phyloP scores from a whole-genome alignment of 2,329 filamentous ascomycete species.

The Tympanopsis confertula region DNA sequence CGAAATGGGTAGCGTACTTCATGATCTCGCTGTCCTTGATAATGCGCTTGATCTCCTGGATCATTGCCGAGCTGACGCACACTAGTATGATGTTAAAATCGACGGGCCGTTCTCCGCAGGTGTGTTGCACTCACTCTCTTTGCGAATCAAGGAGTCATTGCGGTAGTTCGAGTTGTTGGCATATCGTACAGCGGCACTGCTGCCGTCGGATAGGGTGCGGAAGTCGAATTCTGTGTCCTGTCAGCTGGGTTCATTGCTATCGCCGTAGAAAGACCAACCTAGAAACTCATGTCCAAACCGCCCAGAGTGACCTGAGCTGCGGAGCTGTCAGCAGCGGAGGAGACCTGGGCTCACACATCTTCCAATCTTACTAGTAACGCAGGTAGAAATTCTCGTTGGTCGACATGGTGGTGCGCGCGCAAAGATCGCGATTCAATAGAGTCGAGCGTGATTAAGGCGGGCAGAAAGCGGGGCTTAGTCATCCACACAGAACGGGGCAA shows the following conservation, averaged over 20 bases:
- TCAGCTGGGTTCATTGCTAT: conserved; percentile 8
- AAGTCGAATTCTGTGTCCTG: conserved; percentile 78
- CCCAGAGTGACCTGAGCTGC: conserved; percentile 89
- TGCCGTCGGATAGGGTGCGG: conserved; percentile 78
- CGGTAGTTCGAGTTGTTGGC: conserved; percentile 99
- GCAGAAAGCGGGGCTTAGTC: conserved; percentile 1
- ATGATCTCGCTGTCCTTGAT: conserved; percentile 95
- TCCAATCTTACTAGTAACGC: conserved; percentile 75
- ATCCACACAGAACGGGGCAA: conserved; percentile 1
- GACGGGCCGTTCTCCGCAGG: neutral
- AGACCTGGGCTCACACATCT: conserved; percentile 1
- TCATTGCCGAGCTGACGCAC: conserved; percentile 84
- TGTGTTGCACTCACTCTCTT: conserved; percentile 69
- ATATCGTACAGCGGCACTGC: conserved; percentile 87
- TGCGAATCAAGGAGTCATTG: conserved; percentile 94
- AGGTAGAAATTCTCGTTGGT: conserved; percentile 82
- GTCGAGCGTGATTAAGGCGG: too few species aligned
- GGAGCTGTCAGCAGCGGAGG: conserved; percentile 2
- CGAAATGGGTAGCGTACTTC: conserved; percentile 49
- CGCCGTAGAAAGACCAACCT: conserved; percentile 38
- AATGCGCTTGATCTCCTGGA: conserved; percentile 92
- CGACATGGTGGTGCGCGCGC: conserved; percentile 45
- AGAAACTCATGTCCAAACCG: conserved; percentile 97
- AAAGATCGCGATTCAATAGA: too few species aligned
- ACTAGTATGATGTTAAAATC: conserved; percentile 38